Evolutionary conservation across 2,329 filamentous ascomycete species (phyloP), one percentile per base, ranked within the genome.

Genomic region (Clarireedia homoeocarpa): DNA sequence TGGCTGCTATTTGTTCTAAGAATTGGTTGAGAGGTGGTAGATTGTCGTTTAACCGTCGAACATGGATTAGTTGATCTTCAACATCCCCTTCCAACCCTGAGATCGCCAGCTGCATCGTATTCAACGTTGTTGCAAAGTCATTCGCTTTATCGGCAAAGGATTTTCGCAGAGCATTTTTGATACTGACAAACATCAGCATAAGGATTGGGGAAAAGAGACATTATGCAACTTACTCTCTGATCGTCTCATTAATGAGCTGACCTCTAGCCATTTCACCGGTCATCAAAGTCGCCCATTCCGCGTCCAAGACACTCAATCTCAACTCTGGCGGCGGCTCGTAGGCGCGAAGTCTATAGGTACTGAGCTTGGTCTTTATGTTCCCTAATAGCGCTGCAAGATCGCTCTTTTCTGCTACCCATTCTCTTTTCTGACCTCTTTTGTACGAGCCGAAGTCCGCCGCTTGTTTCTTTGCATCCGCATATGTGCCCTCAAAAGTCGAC

Each of bases 341-440:
- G 6, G 92, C 87, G 59, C 89, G 83, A 55, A 99, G 74, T 50
- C 91, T 85, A 71, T 99, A 99, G 42, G 94, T 99, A 65, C 89
- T 91, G 65, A 99, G 78, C 72, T 99, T 99, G 0, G 94, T 99
- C 77, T 96, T 97, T 79, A 99, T 97, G 72, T 99, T 99, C 38
- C 94, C 94, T 55, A 99, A 76, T 59, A 99, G 75, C 4, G 92
- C 94, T 38, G 91, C 90, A 56, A 99, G 77, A 68, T 99, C 94
- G 57, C 90, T 95, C 78, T 96, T 97, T 74, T 99, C 94, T 1
- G 90, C 94, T 27, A 99, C 94, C 94, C 94, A 99, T 58, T 89
- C 84, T 59, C 94, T 83, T 77, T 99, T 99, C 73, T 88, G 81
- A 53, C 86, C 91, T 66, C 84, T 83, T 75, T 97, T 99, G 77